Evolutionary conservation across 2,329 filamentous ascomycete species (phyloP).

Genomic region (Trichothecium sympodiale): DNA sequence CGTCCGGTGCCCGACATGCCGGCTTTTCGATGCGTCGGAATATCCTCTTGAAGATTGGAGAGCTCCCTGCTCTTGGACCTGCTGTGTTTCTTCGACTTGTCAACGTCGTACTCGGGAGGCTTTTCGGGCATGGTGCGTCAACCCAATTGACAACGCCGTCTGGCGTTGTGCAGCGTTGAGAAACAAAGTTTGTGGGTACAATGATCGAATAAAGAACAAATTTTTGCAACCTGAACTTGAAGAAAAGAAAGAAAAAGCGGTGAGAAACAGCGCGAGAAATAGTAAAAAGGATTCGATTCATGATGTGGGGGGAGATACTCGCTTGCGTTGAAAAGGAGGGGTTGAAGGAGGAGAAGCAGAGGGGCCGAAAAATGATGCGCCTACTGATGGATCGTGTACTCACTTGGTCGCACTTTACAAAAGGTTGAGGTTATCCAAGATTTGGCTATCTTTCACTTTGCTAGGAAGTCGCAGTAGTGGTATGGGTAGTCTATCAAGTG

Average conservation of each 20-base stretch:
- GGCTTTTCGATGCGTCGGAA: slow-evolving; percentile 1
- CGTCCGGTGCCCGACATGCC: slow-evolving; percentile 19
- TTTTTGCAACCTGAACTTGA: neutral
- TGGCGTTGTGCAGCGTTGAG: no score
- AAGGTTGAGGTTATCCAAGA: no score
- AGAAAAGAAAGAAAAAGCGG: neutral
- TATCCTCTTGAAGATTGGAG: slow-evolving; percentile 1
- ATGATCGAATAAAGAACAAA: no score
- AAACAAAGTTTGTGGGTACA: no score
- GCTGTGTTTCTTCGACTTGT: neutral
- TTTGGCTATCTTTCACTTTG: no score
- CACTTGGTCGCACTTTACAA: no score
- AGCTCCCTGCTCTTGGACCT: slow-evolving; percentile 1
- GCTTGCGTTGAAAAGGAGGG: neutral
- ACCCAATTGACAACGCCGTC: no score
- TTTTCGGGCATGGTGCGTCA: neutral
- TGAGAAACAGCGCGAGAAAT: neutral
- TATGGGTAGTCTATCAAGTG: no score
- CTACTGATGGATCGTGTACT: no score
- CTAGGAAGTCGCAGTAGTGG: no score
- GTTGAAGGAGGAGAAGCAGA: neutral
- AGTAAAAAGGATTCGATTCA: neutral
- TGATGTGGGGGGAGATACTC: slow-evolving; percentile 1
- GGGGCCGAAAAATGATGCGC: neutral
- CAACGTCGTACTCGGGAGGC: neutral